Base-by-base conservation (phyloP, 352 stramenopile species). In the Phytophthora hybrid region DNA sequence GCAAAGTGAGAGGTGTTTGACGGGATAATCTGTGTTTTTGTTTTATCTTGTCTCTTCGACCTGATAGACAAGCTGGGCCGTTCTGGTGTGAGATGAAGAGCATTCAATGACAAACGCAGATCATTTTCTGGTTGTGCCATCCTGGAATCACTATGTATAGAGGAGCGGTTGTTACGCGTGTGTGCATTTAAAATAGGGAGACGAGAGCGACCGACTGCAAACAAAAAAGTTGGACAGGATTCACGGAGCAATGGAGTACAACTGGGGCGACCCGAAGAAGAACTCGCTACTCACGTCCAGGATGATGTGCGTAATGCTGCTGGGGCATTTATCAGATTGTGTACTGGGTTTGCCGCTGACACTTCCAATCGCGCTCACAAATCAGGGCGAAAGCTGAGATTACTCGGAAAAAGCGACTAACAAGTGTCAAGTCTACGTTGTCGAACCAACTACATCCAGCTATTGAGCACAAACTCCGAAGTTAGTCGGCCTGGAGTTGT, bases 181-280 rank as follows among this genome's bases (percentile, higher is more conserved):
- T 31, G 11, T 59, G 16, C 39, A 18, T 66, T 70, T 16, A 73
- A 69, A 77, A 71, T 76, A 69, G 69, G 47, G 4, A 31, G 19
- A 54, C 13, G 47, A 26, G 23, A 26, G 23, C 23, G 23, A 26
- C 23, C 23, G 23, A 26, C 23, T 26, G 23, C 23, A 26, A 26
- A 26, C 23, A 26, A 26, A 26, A 26, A 47, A 19, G 4, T 47
- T 49, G 18, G 41, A 19, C 41, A 19, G 41, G 5, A 49, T 19
- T 49, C 37, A 13, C 31, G 16, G 23, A 26, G 51, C 7, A 5
- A 94, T 94, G 87, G 80, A 92, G 31, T 96, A 88, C 80, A 96
- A 96, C 80, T 96, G 89, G 89, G 80, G 80, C 19, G 87, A 94
- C 49, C 89, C 87, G 32, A 89, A 87, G 76, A 93, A 94, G 69